Conservation (phyloP, 768 basidiomycete species). For the Strobilomyces dryophilus region DNA sequence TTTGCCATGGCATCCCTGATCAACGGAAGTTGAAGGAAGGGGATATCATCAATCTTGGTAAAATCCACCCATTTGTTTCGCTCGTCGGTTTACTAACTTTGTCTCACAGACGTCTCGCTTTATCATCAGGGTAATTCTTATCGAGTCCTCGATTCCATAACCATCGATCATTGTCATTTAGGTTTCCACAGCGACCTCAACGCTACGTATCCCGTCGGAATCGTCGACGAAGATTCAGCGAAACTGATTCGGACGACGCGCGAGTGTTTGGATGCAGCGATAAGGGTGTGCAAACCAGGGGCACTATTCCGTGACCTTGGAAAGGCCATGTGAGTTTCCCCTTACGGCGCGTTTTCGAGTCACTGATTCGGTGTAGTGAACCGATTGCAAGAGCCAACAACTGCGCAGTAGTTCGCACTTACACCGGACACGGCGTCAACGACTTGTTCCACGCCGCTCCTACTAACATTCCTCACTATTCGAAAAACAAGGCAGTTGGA, state of each 20-base stretch:
- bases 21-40: constrained; percentile 80
- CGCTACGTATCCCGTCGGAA: constrained; percentile 87
- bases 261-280: constrained; percentile 82
- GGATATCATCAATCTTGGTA: constrained; percentile 94
- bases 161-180: constrained; percentile 21
- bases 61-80: constrained; percentile 18
- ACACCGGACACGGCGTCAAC: constrained; percentile 90
- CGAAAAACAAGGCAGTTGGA: constrained; percentile 89
- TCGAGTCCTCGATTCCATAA: neutral
- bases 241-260: constrained; percentile 82
- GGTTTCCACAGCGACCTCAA: constrained; percentile 93
- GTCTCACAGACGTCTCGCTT: constrained; percentile 62
- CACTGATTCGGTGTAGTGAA: constrained; percentile 49
- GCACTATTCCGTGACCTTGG: constrained; percentile 86
- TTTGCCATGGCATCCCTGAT: constrained; percentile 97
- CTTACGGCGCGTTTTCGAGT: constrained; percentile 5
- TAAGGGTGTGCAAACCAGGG: constrained; percentile 91
- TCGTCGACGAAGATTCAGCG: constrained; percentile 77
- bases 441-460: constrained; percentile 80
- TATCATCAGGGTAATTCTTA: constrained; percentile 63
- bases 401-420: constrained; percentile 88
- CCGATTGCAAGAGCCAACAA: constrained; percentile 77
- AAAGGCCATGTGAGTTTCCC: constrained; percentile 66
- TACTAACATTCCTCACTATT: constrained; percentile 85
- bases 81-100: constrained; percentile 15